Conservation (phyloP, 768 basidiomycete genomes). For the Crassisporium funariophilum region DNA sequence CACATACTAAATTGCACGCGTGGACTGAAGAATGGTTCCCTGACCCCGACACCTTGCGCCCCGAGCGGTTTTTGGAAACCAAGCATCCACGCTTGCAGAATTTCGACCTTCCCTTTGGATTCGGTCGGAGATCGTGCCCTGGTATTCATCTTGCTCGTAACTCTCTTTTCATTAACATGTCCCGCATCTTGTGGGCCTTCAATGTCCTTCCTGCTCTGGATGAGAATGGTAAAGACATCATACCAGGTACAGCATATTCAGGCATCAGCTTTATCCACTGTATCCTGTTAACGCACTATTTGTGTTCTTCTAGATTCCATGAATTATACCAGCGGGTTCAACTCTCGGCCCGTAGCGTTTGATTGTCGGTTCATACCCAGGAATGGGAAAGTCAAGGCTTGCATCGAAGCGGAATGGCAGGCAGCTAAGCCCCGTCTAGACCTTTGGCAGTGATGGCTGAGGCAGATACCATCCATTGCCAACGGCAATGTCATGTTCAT, state of each 20-base stretch:
- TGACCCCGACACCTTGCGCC: constrained; percentile 36
- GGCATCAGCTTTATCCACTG: no score
- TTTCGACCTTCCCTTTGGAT: constrained; percentile 41
- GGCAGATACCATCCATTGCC: no score
- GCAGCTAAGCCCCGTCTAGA: constrained; percentile 18
- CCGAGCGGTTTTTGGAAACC: constrained; percentile 42
- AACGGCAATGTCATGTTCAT: no score
- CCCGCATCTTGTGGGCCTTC: not conserved
- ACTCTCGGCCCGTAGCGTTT: constrained; percentile 33
- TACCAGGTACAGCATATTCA: no score
- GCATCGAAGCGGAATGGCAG: constrained; percentile 28
- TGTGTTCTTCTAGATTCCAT: constrained; percentile 20
- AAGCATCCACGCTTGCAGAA: constrained; percentile 28
- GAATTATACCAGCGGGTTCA: constrained; percentile 37
- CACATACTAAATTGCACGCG: not conserved
- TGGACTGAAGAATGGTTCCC: constrained; percentile 31
- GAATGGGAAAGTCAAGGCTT: constrained; percentile 17
- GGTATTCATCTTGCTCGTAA: constrained; percentile 38
- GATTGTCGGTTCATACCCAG: constrained; percentile 31
- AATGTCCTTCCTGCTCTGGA: not conserved
- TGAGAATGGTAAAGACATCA: not conserved
- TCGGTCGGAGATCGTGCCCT: constrained; percentile 41
- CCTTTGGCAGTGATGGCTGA: no score
- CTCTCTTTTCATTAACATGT: constrained; percentile 29
- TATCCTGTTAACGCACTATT: no score